Evolutionary conservation across 2,329 filamentous ascomycete genomes (phyloP).

Genomic region (Botrytis tulipae): DNA sequence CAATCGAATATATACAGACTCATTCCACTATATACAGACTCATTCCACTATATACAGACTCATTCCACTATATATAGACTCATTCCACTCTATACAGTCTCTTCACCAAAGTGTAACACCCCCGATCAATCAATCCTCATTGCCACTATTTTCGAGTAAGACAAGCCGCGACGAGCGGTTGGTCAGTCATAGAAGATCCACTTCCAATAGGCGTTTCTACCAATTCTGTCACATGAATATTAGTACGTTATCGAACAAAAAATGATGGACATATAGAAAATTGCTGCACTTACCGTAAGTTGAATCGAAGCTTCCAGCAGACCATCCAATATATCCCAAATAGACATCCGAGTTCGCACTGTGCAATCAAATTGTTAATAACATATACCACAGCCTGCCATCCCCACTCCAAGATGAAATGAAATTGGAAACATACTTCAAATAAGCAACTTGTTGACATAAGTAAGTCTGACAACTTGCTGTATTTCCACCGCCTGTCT

Average conservation of each 20-base stretch:
- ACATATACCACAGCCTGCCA: neutral
- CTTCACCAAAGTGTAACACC: neutral
- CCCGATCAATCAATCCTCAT: neutral
- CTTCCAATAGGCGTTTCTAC: conserved; percentile 31
- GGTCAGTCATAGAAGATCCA: conserved; percentile 27
- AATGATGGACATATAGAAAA: neutral
- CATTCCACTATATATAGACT: neutral
- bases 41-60: conserved; percentile 8
- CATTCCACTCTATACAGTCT: neutral
- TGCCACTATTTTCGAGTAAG: conserved; percentile 22
- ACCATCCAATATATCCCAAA: conserved; percentile 42
- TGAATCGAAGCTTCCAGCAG: conserved; percentile 39
- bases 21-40: neutral
- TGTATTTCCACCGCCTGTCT: conserved; percentile 47
- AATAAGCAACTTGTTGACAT: conserved; percentile 38
- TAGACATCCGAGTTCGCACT: conserved; percentile 41
- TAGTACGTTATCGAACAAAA: neutral
- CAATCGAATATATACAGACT: neutral
- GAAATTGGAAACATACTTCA: conserved; percentile 31
- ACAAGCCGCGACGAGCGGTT: conserved; percentile 31
- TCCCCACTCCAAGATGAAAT: neutral
- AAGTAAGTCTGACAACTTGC: conserved; percentile 39
- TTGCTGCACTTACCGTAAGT: conserved; percentile 28
- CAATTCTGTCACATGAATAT: conserved; percentile 24
- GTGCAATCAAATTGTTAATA: neutral